Conservation (phyloP, 169 alveolate genomes). For the Theileria parva region DNA sequence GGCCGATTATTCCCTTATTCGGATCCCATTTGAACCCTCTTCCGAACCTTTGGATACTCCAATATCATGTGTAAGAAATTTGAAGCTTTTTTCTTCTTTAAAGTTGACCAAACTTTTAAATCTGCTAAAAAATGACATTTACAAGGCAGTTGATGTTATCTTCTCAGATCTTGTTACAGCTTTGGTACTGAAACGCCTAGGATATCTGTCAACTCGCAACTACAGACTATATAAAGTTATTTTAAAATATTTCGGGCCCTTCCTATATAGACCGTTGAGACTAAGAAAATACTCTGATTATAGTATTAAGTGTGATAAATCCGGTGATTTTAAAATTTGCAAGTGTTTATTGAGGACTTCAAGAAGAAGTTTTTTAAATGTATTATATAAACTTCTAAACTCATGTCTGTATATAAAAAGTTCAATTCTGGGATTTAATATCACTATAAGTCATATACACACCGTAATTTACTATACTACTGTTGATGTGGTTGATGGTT, state of each 20-base stretch:
- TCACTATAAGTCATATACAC: not conserved
- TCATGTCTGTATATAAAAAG: conserved; percentile 2
- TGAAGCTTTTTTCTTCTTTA: not conserved
- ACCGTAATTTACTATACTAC: not conserved
- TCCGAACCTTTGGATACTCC: not conserved
- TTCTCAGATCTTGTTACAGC: conserved; percentile 4
- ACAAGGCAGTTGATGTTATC: not conserved
- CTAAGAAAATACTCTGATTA: not conserved
- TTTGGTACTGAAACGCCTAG: not conserved
- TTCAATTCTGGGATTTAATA: not conserved
- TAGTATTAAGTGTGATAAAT: not conserved
- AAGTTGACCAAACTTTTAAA: not conserved
- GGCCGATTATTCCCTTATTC: not conserved
- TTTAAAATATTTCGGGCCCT: not conserved
- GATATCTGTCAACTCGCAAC: not conserved
- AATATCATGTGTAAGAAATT: conserved; percentile 7
- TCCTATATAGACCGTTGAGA: not conserved
- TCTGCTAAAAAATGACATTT: not conserved
- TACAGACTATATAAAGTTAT: not conserved
- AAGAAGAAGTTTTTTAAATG: not conserved
- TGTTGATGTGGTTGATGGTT: not conserved
- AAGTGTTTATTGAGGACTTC: not conserved
- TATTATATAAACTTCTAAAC: conserved; percentile 14
- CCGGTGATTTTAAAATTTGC: not conserved
- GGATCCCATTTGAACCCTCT: not conserved